These are phyloP conservation scores for Pseudocercospora cruenta DNA, from an alignment of 2,329 filamentous ascomycete species.

Conservation along the genomic window DNA sequence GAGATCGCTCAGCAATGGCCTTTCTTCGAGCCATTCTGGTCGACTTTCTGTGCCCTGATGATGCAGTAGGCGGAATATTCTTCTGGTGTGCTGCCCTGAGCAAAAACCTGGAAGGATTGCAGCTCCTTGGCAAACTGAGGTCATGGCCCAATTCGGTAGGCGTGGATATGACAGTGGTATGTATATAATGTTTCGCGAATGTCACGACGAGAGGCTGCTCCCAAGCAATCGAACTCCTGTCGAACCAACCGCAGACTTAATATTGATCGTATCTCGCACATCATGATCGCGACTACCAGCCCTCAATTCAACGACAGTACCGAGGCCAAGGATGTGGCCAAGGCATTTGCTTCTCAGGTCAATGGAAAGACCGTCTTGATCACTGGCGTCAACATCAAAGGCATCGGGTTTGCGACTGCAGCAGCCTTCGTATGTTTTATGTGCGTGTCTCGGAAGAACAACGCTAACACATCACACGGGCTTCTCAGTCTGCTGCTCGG, in stretches of 20 bases:
- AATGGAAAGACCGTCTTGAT: slow-evolving; percentile 41
- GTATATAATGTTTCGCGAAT: too few species aligned
- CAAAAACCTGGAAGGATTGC: background rate
- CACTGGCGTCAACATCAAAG: slow-evolving; percentile 43
- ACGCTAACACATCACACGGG: background rate
- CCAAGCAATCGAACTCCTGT: too few species aligned
- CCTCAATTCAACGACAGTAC: slow-evolving; percentile 31
- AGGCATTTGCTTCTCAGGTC: slow-evolving; percentile 41
- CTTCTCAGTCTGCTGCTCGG: slow-evolving; percentile 33
- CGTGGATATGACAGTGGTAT: too few species aligned
- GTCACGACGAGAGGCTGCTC: too few species aligned
- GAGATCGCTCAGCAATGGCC: too few species aligned
- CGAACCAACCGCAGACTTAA: background rate
- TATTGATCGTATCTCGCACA: background rate
- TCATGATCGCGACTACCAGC: slow-evolving; percentile 6
- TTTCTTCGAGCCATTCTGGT: too few species aligned
- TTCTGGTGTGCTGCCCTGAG: background rate
- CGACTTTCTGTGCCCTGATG: background rate
- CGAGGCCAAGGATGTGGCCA: slow-evolving; percentile 46
- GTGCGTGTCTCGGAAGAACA: background rate
- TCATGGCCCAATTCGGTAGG: background rate
- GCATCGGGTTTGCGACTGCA: slow-evolving; percentile 42
- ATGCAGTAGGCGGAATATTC: background rate
- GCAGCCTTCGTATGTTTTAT: slow-evolving; percentile 41
- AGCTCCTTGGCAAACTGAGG: background rate